Conservation (phyloP, 2,329 filamentous ascomycete species). For the Juglanconis oblonga region DNA sequence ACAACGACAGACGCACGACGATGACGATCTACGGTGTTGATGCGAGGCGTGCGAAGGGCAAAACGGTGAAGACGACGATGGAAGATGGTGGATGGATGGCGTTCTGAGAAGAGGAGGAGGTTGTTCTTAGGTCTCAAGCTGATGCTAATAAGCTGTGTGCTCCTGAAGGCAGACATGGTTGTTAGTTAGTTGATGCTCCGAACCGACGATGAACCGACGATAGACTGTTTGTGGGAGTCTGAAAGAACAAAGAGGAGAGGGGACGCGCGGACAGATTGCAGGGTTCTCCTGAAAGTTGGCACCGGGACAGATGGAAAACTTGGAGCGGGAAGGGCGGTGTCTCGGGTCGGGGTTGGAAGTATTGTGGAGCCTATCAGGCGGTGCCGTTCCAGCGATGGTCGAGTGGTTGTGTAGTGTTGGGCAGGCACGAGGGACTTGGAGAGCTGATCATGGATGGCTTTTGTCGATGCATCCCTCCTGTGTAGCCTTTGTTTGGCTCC, state of each 20-base stretch:
- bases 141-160: not conserved
- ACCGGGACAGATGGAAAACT: not conserved
- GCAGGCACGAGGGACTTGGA: no score
- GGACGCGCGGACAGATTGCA: constrained; percentile 7
- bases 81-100: not conserved
- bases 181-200: not conserved
- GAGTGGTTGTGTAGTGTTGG: no score
- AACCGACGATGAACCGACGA: not conserved
- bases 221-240: not conserved
- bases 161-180: constrained; percentile 1
- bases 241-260: not conserved
- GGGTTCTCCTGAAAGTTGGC: constrained; percentile 10
- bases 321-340: not conserved
- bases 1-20: constrained; percentile 3
- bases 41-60: not conserved
- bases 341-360: constrained; percentile 1
- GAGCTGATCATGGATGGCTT: not conserved
- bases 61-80: constrained; percentile 1
- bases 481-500: not conserved
- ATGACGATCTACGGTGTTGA: not conserved
- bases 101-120: not conserved
- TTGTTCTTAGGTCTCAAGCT: not conserved
- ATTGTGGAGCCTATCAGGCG: not conserved
- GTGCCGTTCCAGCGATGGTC: no score
- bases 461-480: not conserved